Base-by-base conservation (phyloP, 2,329 filamentous ascomycete species). In the Meredithiella fracta region DNA sequence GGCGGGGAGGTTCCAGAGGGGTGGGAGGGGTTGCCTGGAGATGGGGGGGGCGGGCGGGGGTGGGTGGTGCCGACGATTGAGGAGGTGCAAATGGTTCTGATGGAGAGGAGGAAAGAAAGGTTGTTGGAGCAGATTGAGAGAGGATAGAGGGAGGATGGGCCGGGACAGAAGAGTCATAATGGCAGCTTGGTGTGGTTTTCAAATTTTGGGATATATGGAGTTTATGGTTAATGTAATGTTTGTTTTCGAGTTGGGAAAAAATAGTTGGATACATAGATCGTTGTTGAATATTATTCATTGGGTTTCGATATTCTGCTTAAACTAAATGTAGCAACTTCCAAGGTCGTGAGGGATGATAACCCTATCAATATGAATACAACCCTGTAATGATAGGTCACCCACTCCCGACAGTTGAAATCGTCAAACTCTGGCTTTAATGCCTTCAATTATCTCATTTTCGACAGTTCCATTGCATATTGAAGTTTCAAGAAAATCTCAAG, bases 31-130 rank as follows among this genome's bases (percentile, higher is more conserved):
- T 70, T 98, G 62, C 92, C 92, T 0, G 92, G 91, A 0, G 89
- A 96, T 69, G 73, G 74, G 2, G 90, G 89, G 1, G 89, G 95
- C 66, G 91, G 91, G 0, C 73, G 82, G 38, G 77, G 74, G 50
- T 96, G 91, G 91, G 79, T 79, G 60, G 68, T 97, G 63, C 92
- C 92, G 7, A 90, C 85, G 3, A 70, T 88, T 57, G 88, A 94
- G 20, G 87, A 97, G 67, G 91, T 97, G n/a, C 88, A 96, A 69
- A 80, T 90, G 65, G 92, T 97, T 69, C 71, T 98, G 62, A 77
- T 98, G 55, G 89, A 96, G 62, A 77, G 91, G 69, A 79, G 90
- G 69, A 81, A 87, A 67, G 78, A 83, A 68, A 87, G 83, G 67
- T 71, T 98, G 60, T 70, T 98, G 62, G 88, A 96, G 63, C 91